A percentile compares a stretch with the other conserved stretches of the same genome.
These are phyloP conservation scores for Beauveria caledonica DNA, from an alignment of 2,329 filamentous ascomycete genomes.

Conservation along the genomic window DNA sequence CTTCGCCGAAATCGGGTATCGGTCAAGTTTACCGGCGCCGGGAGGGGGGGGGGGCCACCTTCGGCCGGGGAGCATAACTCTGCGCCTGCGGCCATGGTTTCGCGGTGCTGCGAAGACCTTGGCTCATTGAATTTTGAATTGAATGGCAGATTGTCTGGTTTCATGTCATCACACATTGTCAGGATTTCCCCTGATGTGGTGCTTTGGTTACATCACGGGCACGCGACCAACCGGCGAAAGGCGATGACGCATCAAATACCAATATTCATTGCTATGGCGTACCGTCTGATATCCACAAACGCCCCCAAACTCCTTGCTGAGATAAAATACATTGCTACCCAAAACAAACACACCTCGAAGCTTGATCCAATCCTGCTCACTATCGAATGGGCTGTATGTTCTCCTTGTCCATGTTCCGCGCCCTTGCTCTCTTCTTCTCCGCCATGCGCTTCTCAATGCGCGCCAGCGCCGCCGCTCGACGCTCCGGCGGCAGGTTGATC, in stretches of 20 bases:
- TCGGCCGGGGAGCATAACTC: neutral
- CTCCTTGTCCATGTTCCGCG: constrained; percentile 38
- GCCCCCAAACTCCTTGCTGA: constrained; percentile 7
- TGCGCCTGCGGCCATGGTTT: too few relatives aligned
- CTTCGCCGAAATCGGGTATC: constrained; percentile 12
- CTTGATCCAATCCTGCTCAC: neutral
- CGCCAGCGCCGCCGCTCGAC: constrained; percentile 46
- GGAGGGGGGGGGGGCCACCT: neutral
- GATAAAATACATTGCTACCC: neutral
- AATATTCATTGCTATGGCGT: neutral
- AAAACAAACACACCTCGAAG: neutral
- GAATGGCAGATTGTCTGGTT: too few relatives aligned
- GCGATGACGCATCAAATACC: neutral
- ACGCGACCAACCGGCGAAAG: neutral
- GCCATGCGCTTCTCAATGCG: constrained; percentile 45
- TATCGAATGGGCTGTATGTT: constrained; percentile 34
- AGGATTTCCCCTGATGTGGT: neutral
- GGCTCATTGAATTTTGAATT: too few relatives aligned
- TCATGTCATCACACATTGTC: too few relatives aligned
- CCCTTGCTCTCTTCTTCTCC: constrained; percentile 36
- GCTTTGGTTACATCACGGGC: neutral
- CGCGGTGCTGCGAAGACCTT: too few relatives aligned
- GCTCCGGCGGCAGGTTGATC: constrained; percentile 39
- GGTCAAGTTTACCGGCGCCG: neutral
- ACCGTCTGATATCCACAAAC: neutral